Base-by-base conservation (phyloP, 352 stramenopile species). In the Peronosclerospora sorghi region DNA sequence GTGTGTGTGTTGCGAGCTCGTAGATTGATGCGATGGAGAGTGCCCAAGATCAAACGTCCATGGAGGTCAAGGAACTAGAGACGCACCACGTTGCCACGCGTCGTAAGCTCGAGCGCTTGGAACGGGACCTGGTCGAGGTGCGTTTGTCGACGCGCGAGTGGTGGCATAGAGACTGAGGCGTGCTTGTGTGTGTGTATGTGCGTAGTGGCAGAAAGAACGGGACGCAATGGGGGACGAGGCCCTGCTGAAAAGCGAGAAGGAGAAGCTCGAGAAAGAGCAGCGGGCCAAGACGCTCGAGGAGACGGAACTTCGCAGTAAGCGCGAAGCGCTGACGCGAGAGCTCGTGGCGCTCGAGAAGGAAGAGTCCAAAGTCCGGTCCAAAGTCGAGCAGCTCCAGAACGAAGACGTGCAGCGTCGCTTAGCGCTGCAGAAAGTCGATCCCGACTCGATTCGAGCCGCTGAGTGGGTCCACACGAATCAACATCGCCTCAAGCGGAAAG, bases 381-480 rank as follows among this genome's bases (percentile, higher is more conserved):
- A 85, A 36, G 48, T 90, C 0, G 62, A 62, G 8, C 68, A 67
- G 30, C 66, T 93, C 13, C 65, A 88, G 6, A 79, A 94, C 49
- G 81, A 89, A 51, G 59, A 79, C 36, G 57, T 84, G 7, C 78
- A 91, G 42, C 63, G 76, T 3, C 74, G 74, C 23, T 45, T 74
- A 2, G 62, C 63, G 8, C 64, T 94, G 12, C 56, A 80, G 21
- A 62, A 56, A 36, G 61, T 46, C 27, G 81, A 94, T 44, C 55
- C 65, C 9, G 77, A 91, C 45, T 80, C 68, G 13, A 80, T 91
- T 24, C 71, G 63, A 17, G 81, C 77, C 13, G 68, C 72, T 0
- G 73, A 91, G 3, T 94, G 81, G 81, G 63, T 87, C 23, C 66
- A 82, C 41, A 58, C 68, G 8, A 90, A 94, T 32, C 60, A 70